Evolutionary conservation across 768 basidiomycete species (phyloP).

Genomic region (Calocybe indica): DNA sequence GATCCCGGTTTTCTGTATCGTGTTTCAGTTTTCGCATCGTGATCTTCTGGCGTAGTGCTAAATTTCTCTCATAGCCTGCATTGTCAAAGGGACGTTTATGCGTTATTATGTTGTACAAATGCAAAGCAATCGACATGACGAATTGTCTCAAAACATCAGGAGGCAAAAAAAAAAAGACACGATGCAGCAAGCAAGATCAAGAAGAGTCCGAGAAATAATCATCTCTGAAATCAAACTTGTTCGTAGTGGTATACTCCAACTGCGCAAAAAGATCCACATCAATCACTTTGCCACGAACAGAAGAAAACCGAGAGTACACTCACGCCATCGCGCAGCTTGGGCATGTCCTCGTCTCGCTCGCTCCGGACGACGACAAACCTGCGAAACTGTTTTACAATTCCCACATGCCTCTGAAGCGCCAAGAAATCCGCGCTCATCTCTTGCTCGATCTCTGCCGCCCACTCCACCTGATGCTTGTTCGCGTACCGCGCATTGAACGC

Average conservation of each 20-base stretch:
- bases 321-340: constrained; percentile 36
- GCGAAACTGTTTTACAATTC: constrained; percentile 53
- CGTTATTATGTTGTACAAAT: no score
- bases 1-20: no score
- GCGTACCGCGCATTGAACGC: constrained; percentile 32
- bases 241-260: constrained; percentile 50
- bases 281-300: background rate
- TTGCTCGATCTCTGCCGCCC: constrained; percentile 31
- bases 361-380: constrained; percentile 58
- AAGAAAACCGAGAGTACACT: constrained; percentile 17
- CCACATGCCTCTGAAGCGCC: constrained; percentile 57
- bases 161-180: no score
- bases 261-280: constrained; percentile 15
- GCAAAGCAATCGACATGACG: no score
- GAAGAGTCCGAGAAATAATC: constrained; percentile 32
- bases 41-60: no score
- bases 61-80: no score
- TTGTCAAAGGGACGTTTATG: no score
- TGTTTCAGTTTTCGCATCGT: no score
- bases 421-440: constrained; percentile 45
- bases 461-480: constrained; percentile 25
- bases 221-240: constrained; percentile 54
- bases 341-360: constrained; percentile 20
- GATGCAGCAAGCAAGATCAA: no score
- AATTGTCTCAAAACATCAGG: no score